These are phyloP conservation scores for Candida sojae DNA, from an alignment of 1,139 yeast species.

Conservation along the genomic window DNA sequence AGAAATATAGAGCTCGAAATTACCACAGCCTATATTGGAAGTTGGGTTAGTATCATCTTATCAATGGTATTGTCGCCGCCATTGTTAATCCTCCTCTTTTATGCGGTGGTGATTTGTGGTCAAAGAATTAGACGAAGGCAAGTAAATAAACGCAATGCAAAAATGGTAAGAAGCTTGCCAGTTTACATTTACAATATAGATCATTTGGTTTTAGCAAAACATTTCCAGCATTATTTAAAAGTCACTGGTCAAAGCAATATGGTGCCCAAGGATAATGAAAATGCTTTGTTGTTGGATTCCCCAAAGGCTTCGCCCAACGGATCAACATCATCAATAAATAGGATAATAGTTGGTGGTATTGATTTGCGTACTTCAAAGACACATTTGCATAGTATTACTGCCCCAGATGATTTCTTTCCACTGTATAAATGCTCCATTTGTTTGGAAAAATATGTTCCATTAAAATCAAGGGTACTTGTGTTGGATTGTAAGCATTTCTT, in stretches of 20 bases:
- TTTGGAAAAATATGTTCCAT: constrained; percentile 40
- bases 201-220: constrained; percentile 32
- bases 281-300: constrained; percentile 11
- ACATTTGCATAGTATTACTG: constrained; percentile 26
- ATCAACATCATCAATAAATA: constrained; percentile 23
- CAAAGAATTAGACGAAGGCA: constrained; percentile 32
- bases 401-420: constrained; percentile 40
- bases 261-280: constrained; percentile 13
- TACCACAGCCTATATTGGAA: constrained; percentile 39
- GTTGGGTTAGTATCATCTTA: constrained; percentile 40
- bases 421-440: constrained; percentile 50
- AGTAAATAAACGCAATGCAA: constrained; percentile 31
- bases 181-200: constrained; percentile 41
- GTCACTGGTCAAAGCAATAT: constrained; percentile 23
- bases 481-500: constrained; percentile 46
- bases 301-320: constrained; percentile 16
- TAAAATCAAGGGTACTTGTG: constrained; percentile 40
- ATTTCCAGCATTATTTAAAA: constrained; percentile 30
- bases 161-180: constrained; percentile 37
- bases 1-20: constrained; percentile 20
- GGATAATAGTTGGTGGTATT: constrained; percentile 32
- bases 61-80: constrained; percentile 51
- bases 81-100: constrained; percentile 37
- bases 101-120: constrained; percentile 31
- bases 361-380: constrained; percentile 25